Evolutionary conservation across 768 basidiomycete species (phyloP).

Genomic region (Roridomyces roridus): DNA sequence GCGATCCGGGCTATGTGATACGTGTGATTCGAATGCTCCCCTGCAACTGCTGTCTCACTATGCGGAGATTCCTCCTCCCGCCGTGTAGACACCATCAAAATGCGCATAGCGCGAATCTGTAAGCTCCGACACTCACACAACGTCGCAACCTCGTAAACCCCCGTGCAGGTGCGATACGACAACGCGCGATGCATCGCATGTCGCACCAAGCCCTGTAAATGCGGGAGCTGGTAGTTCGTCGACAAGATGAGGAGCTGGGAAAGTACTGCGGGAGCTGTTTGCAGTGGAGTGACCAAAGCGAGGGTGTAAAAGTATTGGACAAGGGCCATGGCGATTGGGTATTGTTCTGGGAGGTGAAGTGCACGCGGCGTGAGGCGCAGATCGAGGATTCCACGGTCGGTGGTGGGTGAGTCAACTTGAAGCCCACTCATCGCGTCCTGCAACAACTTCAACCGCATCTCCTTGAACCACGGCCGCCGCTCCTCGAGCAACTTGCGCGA

Average conservation of each 20-base stretch:
- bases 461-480: slow-evolving; percentile 95
- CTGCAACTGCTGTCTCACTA: no score
- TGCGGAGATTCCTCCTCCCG: slow-evolving; percentile 59
- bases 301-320: slow-evolving; percentile 94
- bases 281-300: slow-evolving; percentile 85
- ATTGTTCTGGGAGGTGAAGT: slow-evolving; percentile 86
- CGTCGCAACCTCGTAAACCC: slow-evolving; percentile 95
- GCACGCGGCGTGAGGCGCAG: slow-evolving; percentile 82
- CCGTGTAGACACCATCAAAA: slow-evolving; percentile 77
- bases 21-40: no score
- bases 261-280: slow-evolving; percentile 89
- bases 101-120: slow-evolving; percentile 85
- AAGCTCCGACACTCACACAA: slow-evolving; percentile 87
- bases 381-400: slow-evolving; percentile 68
- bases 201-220: slow-evolving; percentile 81
- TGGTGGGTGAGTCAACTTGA: slow-evolving; percentile 55
- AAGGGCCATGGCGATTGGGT: slow-evolving; percentile 85
- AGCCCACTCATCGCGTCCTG: slow-evolving; percentile 61
- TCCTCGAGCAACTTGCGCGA: slow-evolving; percentile 86
- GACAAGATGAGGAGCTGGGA: slow-evolving; percentile 86
- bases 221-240: slow-evolving; percentile 67
- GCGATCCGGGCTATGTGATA: no score
- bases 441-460: slow-evolving; percentile 65
- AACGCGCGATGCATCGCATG: slow-evolving; percentile 94
- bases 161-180: slow-evolving; percentile 50